These are phyloP conservation scores for Ploettnerulaceae sp. DNA, from an alignment of 2,329 filamentous ascomycete genomes.

Conservation along the genomic window DNA sequence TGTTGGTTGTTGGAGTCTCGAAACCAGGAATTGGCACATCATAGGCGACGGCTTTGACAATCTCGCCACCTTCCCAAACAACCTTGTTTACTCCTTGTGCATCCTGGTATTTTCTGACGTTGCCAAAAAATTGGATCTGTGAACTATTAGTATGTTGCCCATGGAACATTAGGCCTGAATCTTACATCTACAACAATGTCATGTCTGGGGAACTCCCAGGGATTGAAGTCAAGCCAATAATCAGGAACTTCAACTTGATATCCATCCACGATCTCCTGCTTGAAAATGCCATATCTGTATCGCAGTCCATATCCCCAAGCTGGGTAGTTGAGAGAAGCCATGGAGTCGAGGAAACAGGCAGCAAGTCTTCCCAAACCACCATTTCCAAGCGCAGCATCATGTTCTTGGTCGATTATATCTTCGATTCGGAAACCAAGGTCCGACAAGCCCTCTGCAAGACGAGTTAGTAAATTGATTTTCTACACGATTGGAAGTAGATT, in stretches of 20 bases:
- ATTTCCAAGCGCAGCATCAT: slow-evolving; percentile 93
- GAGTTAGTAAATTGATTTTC: slow-evolving; percentile 10
- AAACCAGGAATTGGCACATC: slow-evolving; percentile 92
- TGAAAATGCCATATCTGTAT: slow-evolving; percentile 98
- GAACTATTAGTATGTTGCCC: slow-evolving; percentile 11
- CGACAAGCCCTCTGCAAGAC: slow-evolving; percentile 63
- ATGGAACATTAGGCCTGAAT: slow-evolving; percentile 32
- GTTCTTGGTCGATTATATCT: slow-evolving; percentile 89
- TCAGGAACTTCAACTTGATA: slow-evolving; percentile 98
- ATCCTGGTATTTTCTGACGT: slow-evolving; percentile 70
- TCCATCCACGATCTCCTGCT: slow-evolving; percentile 96
- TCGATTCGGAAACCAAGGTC: slow-evolving; percentile 97
- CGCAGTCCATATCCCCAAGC: slow-evolving; percentile 96
- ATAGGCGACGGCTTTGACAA: slow-evolving; percentile 86
- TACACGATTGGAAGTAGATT: neutral
- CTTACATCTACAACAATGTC: slow-evolving; percentile 85
- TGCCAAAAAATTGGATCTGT: slow-evolving; percentile 85
- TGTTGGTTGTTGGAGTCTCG: slow-evolving; percentile 87
- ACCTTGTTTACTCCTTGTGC: slow-evolving; percentile 69
- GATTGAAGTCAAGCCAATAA: slow-evolving; percentile 99
- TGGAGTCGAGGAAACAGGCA: slow-evolving; percentile 93
- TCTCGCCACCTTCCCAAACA: slow-evolving; percentile 89
- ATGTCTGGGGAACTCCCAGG: slow-evolving; percentile 95
- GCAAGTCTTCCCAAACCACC: slow-evolving; percentile 91
- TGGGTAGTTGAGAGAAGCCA: slow-evolving; percentile 90